Base-by-base conservation (phyloP, 106 monocot genomes). In the Dendrobium officinale region DNA sequence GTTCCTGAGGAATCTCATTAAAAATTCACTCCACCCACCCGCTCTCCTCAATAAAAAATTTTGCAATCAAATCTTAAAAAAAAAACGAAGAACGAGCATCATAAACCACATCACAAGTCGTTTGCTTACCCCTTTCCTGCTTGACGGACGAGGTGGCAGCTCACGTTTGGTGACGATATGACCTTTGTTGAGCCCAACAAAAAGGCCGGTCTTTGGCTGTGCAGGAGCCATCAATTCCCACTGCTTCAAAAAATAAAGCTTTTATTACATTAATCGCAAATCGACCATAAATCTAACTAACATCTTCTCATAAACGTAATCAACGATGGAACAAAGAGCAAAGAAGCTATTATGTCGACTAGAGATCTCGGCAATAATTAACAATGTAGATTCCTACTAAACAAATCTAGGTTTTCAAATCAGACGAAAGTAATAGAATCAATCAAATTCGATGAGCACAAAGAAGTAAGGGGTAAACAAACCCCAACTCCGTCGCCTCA, bases 151-250 rank as follows among this genome's bases (percentile, higher is more conserved):
- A 70, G 85, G 79, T 0, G 88, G 73, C 2, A 84, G 40, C 77
- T 85, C 85, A n/a, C 85, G 55, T 79, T 82, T 85, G 75, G 88
- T 88, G 55, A 88, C 88, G 70, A 88, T 41, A 42, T 88, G 88
- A 4, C 88, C 88, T 43, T 85, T 88, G 79, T 85, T 88, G 51
- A 88, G 66, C 33, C 88, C 88, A 10, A 88, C 85, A 67, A 88
- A 88, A 42, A 88, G 79, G 4, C 88, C 88, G 3, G 81, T 67
- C n/a, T 85, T 88, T 27, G 84, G 85, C 66, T 84, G 87, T 37
- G 66, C 19, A 16, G 87, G 84, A 37, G 87, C 84, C 87, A 87
- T 87, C 45, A 33, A 37, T 37, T 70, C 11, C 24, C 11, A 13
- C 19, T 2, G 74, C 74, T 19, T 43, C 20, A 74, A 74, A 19